Base-by-base conservation (phyloP, 1,139 yeast species). In the Yamadazyma oceani region DNA sequence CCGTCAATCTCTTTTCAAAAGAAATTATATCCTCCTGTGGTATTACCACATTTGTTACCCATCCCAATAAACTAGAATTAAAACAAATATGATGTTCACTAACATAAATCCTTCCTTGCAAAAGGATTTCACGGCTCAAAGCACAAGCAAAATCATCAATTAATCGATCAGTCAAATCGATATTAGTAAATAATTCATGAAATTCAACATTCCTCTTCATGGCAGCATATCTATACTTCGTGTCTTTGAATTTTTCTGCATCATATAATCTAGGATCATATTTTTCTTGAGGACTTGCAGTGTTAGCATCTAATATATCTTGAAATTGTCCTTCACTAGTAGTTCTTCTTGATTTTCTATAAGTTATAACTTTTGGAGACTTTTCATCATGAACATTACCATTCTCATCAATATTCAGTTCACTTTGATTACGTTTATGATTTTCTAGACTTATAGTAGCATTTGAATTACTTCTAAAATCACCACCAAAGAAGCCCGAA, bases 71-170 rank as follows among this genome's bases (percentile, higher is more conserved):
- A 53, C 88, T 88, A n/a, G 97, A 87, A 53, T 88, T 85, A 67
- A 94, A 94, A 56, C 97, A 88, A 2, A 92, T 59, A 51, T 84
- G 80, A 42, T 77, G 76, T 50, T 87, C 95, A 15, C 96, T 81
- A 2, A 94, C 76, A 56, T 88, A 94, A 23, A 92, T 55, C 38
- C 96, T 71, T 6, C 99, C 99, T 51, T 94, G 98, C n/a, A 89
- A 67, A 17, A 92, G 65, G 37, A 92, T 88, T 43, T 92, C 97
- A 41, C 89, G 69, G 50, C 92, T 85, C 42, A 92, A 62, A 0
- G 97, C 97, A 65, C 97, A 92, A 31, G 90, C 80, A 53, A 83
- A 89, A 54, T 88, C 96, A 50, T 85, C 96, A 16, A 90, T 55
- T 15, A 92, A 65, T 39, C 85, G 67, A 55, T 89, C 97, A 27